Evolutionary conservation across 257 asterid species (phyloP).

Genomic region (Nicotiana tabacum): DNA sequence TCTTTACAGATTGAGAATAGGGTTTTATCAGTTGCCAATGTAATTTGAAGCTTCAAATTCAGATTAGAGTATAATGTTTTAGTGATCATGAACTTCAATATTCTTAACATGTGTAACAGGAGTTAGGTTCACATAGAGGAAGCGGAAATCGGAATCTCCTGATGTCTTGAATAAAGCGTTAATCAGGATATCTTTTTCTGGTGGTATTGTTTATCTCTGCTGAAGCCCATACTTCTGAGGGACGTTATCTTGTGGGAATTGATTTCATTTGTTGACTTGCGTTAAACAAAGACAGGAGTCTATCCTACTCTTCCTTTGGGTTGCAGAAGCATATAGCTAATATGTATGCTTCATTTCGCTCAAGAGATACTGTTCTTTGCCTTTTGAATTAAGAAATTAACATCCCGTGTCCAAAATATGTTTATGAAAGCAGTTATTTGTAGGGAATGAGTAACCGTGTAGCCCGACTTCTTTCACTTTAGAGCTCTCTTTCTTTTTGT

Average conservation of each 20-base stretch:
- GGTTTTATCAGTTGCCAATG: background rate
- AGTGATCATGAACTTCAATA: background rate
- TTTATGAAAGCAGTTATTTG: background rate
- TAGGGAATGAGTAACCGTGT: background rate
- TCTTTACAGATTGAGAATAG: background rate
- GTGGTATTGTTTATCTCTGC: background rate
- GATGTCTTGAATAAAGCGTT: background rate
- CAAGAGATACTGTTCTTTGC: background rate
- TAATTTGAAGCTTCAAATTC: background rate
- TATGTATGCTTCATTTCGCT: background rate
- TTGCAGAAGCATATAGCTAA: background rate
- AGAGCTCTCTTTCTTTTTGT: background rate
- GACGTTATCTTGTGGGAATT: background rate
- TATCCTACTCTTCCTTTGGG: background rate
- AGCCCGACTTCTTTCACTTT: background rate
- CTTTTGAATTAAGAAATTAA: background rate
- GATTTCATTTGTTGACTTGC: background rate
- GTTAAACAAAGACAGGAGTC: background rate
- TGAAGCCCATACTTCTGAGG: background rate
- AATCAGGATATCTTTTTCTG: background rate
- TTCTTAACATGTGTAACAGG: background rate
- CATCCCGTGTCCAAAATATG: background rate
- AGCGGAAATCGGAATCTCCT: background rate
- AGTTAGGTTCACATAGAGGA: background rate
- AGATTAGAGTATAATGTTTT: background rate